phyloP scores from a whole-genome alignment of 73 alveolate genomes.

The Stentor coeruleus region DNA sequence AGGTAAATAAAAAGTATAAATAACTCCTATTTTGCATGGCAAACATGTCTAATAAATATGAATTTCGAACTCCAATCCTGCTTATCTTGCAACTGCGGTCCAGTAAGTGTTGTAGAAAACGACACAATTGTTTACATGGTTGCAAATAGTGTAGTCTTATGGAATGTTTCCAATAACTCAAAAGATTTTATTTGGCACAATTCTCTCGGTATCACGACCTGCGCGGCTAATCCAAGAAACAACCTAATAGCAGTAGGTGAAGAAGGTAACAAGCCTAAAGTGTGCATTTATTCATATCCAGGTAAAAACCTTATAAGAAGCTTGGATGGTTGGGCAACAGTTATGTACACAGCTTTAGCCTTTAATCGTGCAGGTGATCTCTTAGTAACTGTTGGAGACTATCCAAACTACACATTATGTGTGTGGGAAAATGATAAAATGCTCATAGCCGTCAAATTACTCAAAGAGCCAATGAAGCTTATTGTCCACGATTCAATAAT shows the following conservation, averaged over 20 bases:
- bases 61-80: constrained; percentile 19
- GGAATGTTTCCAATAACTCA: constrained; percentile 53
- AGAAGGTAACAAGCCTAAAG: constrained; percentile 63
- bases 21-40: too few species aligned
- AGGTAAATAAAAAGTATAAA: too few species aligned
- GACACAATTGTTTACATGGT: constrained; percentile 46
- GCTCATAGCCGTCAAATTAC: not conserved
- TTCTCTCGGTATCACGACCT: constrained; percentile 46
- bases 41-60: constrained; percentile 16
- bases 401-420: constrained; percentile 56
- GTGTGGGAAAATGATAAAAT: constrained; percentile 9
- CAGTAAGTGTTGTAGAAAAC: constrained; percentile 37
- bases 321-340: constrained; percentile 47
- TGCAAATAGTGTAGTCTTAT: constrained; percentile 54
- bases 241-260: constrained; percentile 68
- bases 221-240: constrained; percentile 48
- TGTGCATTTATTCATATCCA: constrained; percentile 54
- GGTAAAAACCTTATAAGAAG: constrained; percentile 42
- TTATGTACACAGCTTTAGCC: constrained; percentile 52
- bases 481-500: constrained; percentile 5
- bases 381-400: constrained; percentile 57
- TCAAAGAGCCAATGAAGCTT: constrained; percentile 2
- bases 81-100: constrained; percentile 24
- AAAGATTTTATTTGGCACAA: constrained; percentile 63
- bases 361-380: constrained; percentile 60